phyloP scores from a whole-genome alignment of 2,329 filamentous ascomycete genomes.

The Botryotinia calthae region DNA sequence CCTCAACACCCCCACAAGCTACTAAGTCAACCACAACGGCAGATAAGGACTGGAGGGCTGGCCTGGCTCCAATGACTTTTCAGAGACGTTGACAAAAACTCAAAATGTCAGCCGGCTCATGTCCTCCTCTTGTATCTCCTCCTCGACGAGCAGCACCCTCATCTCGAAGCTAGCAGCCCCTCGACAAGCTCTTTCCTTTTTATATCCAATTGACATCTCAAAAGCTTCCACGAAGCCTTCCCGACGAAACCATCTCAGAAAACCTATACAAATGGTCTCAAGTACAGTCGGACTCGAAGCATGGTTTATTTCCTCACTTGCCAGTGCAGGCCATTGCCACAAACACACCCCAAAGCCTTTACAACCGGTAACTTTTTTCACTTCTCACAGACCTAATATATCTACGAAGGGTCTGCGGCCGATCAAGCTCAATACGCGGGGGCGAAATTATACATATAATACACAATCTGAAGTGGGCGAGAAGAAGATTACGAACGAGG shows the following conservation, averaged over 20 bases:
- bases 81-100: conserved; percentile 35
- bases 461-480: conserved; percentile 9
- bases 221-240: conserved; percentile 20
- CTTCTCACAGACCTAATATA: conserved; percentile 26
- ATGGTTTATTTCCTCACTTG: conserved; percentile 39
- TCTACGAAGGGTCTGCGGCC: conserved; percentile 15
- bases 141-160: conserved; percentile 47
- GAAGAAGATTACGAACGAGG: conserved; percentile 8
- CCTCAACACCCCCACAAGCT: conserved; percentile 16
- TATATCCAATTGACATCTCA: conserved; percentile 33
- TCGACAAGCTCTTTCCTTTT: conserved; percentile 37
- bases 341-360: conserved; percentile 29
- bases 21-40: conserved; percentile 14
- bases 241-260: neutral
- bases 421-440: conserved; percentile 20
- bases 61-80: conserved; percentile 29
- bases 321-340: conserved; percentile 34
- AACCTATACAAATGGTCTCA: conserved; percentile 22
- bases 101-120: conserved; percentile 64
- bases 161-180: conserved; percentile 46
- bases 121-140: conserved; percentile 57
- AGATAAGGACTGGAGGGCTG: conserved; percentile 10
- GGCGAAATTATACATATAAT: conserved; percentile 24
- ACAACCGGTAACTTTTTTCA: conserved; percentile 26
- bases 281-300: conserved; percentile 32